Base-by-base conservation (phyloP, 495 filamentous ascomycete genomes). In the Monascus purpureus region DNA sequence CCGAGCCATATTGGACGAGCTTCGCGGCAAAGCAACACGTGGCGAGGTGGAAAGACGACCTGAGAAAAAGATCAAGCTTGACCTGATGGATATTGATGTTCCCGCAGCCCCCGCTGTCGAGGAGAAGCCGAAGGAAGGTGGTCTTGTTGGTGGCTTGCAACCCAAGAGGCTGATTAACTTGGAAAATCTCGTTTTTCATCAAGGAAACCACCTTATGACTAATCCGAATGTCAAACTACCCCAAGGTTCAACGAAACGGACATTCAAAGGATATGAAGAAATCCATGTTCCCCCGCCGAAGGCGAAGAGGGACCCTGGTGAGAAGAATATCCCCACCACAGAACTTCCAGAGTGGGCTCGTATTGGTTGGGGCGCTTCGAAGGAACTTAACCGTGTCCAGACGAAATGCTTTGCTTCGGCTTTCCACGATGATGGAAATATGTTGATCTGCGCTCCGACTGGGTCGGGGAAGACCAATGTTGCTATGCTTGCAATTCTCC, bases 391-490 rank as follows among this genome's bases (percentile, higher is more conserved):
- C 60, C 82, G 87, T 23, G 85, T 99, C 15, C 90, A 99, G 51
- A 87, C 88, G 6, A 80, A 74, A 54, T 95, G 88, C 47, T 99
- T 72, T 46, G 83, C 86, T 2, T 69, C 78, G 1, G 90, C 90
- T 1, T 99, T 99, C 50, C 70, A 83, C 29, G 82, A 93, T 37
- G 90, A 99, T 59, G 86, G 82, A 1, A 99, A 99, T 50, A 81
- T 96, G 77, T 77, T 99, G 12, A 77, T 99, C 43, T 99, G 90
- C 57, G 90, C 90, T 3, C 90, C 90, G 0, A 99, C 90, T 12
- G 90, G 90, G 35, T 93, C 85, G 46, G 90, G 90, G 46, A 99
- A 99, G 60, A 99, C 90, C 8, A 99, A 99, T 48, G 90, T 99
- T 38, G 90, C 87, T 17, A 95, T 99, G 92, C 70, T 99, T 24